phyloP scores from a whole-genome alignment of 1,284 basidiomycete genomes.

The Hemileia vastatrix region DNA sequence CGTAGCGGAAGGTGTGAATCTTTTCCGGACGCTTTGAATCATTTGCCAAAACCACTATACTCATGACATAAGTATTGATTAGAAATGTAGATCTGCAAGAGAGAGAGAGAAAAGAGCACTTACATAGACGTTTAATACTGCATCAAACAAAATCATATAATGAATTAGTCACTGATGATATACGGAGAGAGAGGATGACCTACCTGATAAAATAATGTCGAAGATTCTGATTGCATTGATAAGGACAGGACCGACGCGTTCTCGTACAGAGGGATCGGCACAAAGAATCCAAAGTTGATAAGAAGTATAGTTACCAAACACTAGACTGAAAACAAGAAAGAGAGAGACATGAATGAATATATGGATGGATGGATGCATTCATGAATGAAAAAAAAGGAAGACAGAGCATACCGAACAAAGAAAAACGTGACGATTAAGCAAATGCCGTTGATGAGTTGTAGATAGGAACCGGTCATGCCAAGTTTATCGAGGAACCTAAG shows the following conservation, averaged over 20 bases:
- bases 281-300: slow-evolving; percentile 9
- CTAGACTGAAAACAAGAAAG: background rate
- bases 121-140: slow-evolving; percentile 20
- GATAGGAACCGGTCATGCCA: slow-evolving; percentile 18
- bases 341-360: background rate
- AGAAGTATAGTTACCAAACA: slow-evolving; percentile 16
- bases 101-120: background rate
- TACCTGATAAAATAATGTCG: slow-evolving; percentile 15
- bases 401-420: slow-evolving; percentile 5
- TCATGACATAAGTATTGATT: background rate
- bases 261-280: slow-evolving; percentile 1
- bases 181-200: background rate
- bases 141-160: background rate
- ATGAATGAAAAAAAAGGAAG: background rate
- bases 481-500: slow-evolving; percentile 22
- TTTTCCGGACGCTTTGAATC: slow-evolving; percentile 17
- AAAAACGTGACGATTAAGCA: slow-evolving; percentile 6
- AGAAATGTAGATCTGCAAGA: background rate
- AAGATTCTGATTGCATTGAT: slow-evolving; percentile 17
- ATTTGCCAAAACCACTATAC: slow-evolving; percentile 23
- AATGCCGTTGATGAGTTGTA: slow-evolving; percentile 15
- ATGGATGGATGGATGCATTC: background rate
- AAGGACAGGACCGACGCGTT: slow-evolving; percentile 9
- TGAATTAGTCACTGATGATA: background rate
- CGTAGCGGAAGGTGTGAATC: background rate